Evolutionary conservation across 2,329 filamentous ascomycete species (phyloP).

Genomic region (Tolypocladium tundrense): DNA sequence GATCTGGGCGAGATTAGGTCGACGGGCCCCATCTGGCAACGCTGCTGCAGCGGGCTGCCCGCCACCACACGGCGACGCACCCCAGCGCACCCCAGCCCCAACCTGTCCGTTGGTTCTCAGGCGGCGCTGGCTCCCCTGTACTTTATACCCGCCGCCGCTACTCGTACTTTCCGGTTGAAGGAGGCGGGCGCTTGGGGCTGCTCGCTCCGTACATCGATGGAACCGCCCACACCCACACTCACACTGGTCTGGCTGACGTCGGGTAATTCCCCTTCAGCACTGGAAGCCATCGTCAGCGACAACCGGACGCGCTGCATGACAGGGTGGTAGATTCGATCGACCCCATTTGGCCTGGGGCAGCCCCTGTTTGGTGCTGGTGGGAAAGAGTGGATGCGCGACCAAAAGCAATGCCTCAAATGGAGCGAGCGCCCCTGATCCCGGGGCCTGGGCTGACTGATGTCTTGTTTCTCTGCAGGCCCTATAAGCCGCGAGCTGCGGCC

Average conservation of each 20-base stretch:
- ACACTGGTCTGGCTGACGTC: neutral
- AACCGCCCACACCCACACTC: neutral
- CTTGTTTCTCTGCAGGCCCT: constrained; percentile 1
- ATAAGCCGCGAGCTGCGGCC: constrained; percentile 7
- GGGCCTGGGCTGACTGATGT: constrained; percentile 3
- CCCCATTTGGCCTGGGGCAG: neutral
- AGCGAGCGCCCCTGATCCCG: neutral
- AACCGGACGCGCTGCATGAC: neutral
- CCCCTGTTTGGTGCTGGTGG: neutral
- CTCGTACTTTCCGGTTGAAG: neutral
- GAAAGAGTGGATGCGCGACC: neutral
- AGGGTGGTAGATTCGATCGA: neutral
- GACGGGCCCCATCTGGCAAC: constrained; percentile 1
- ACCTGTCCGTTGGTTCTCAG: neutral
- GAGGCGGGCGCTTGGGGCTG: neutral
- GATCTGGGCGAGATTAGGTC: constrained; percentile 11
- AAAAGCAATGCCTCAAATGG: neutral
- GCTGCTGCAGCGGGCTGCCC: neutral
- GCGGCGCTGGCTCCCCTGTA: neutral
- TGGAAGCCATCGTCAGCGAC: neutral
- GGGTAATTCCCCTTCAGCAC: neutral
- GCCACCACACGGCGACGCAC: neutral
- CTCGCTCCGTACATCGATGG: neutral
- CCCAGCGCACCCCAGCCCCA: neutral
- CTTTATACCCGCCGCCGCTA: neutral